These are phyloP conservation scores for Elsinoe fawcettii DNA, from an alignment of 2,329 filamentous ascomycete genomes.

Conservation along the genomic window DNA sequence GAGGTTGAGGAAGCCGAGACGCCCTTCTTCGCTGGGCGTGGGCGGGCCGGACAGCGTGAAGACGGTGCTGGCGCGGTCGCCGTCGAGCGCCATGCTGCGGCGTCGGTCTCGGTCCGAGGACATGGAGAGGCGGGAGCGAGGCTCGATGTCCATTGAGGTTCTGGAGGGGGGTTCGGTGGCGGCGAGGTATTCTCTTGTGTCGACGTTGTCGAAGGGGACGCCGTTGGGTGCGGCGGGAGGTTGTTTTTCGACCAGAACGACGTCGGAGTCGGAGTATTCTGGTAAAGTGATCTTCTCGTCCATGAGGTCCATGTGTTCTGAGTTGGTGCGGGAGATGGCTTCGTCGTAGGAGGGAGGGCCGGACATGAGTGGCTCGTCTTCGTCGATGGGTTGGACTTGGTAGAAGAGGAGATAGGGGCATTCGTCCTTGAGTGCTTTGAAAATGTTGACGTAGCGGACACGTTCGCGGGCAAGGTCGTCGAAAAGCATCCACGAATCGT, in stretches of 20 bases:
- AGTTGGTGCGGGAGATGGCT: conserved; percentile 20
- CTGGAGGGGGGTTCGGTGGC: conserved; percentile 22
- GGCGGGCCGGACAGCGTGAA: conserved; percentile 27
- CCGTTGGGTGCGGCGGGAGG: conserved; percentile 17
- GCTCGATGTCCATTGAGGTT: conserved; percentile 26
- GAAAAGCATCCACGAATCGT: conserved; percentile 80
- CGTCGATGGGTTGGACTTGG: conserved; percentile 80
- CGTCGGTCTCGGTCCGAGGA: conserved; percentile 32
- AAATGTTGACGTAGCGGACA: conserved; percentile 69
- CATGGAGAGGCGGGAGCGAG: conserved; percentile 29
- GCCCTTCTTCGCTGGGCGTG: conserved; percentile 38
- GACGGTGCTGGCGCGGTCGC: conserved; percentile 25
- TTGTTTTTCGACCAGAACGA: conserved; percentile 16
- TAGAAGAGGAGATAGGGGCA: conserved; percentile 95
- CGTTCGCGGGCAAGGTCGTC: conserved; percentile 74
- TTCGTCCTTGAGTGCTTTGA: conserved; percentile 69
- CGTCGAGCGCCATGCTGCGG: conserved; percentile 35
- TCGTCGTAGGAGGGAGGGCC: conserved; percentile 26
- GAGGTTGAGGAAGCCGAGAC: conserved; percentile 25
- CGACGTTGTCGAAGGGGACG: background rate
- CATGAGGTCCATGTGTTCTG: conserved; percentile 16
- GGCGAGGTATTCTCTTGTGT: conserved; percentile 5
- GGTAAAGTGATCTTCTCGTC: conserved; percentile 16
- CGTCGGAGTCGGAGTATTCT: conserved; percentile 15
- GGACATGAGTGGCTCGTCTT: conserved; percentile 41